phyloP scores from a whole-genome alignment of 2,329 filamentous ascomycete genomes.

The Colletotrichum aenigma region DNA sequence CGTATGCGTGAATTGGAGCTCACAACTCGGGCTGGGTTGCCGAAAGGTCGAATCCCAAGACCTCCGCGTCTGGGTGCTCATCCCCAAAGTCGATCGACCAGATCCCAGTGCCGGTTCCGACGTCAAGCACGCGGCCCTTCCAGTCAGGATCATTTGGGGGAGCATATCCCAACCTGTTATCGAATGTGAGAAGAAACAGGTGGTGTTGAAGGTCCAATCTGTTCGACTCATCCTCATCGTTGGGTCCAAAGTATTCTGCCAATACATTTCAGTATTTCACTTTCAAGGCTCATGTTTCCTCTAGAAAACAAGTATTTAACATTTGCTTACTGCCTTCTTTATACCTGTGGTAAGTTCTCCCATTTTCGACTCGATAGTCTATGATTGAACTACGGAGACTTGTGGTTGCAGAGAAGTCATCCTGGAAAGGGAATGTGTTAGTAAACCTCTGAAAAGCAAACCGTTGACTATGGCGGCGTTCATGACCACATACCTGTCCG shows the following conservation, averaged over 20 bases:
- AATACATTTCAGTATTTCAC: not conserved
- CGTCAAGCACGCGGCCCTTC: constrained; percentile 30
- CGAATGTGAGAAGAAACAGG: constrained; percentile 34
- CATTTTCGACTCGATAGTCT: constrained; percentile 39
- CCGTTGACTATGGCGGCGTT: not conserved
- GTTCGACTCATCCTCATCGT: constrained; percentile 31
- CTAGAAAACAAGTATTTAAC: not conserved
- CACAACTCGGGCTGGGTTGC: constrained; percentile 43
- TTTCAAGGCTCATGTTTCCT: not conserved
- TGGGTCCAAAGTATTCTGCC: not conserved
- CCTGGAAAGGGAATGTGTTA: not conserved
- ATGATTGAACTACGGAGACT: constrained; percentile 37
- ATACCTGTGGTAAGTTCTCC: constrained; percentile 38
- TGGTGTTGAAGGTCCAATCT: constrained; percentile 41
- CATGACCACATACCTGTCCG: not conserved
- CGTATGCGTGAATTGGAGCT: not conserved
- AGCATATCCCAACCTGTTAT: constrained; percentile 30
- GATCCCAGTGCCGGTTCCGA: constrained; percentile 35
- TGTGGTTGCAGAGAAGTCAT: not conserved
- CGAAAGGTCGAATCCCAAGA: constrained; percentile 44
- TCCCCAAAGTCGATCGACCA: constrained; percentile 38
- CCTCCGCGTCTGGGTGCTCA: constrained; percentile 31
- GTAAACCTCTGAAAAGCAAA: not conserved
- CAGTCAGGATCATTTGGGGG: constrained; percentile 23
- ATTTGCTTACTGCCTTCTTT: not conserved